These are phyloP conservation scores for Notholithocarpus densiflorus DNA, from an alignment of 306 rosid genomes.

Conservation along the genomic window DNA sequence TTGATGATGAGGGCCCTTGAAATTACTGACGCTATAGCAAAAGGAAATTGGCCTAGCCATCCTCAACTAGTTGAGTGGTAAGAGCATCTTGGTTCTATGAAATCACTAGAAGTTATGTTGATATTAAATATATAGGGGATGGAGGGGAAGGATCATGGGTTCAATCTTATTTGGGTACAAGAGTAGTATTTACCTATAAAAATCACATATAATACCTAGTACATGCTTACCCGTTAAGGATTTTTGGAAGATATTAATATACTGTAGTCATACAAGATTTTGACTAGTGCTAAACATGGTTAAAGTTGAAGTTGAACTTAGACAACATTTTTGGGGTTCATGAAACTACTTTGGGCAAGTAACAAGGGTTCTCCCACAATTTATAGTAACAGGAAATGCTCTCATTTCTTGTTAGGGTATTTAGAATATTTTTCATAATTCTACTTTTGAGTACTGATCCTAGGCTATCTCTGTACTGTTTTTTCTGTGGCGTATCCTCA, in stretches of 20 bases:
- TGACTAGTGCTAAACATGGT: neutral
- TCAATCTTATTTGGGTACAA: neutral
- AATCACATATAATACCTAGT: neutral
- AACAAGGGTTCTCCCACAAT: neutral
- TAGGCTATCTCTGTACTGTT: neutral
- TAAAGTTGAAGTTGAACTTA: neutral
- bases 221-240: neutral
- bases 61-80: neutral
- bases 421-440: neutral
- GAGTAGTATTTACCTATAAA: neutral
- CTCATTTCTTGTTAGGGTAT: neutral
- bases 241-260: neutral
- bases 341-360: neutral
- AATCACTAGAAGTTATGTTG: neutral
- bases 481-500: neutral
- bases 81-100: neutral
- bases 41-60: neutral
- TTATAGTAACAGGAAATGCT: neutral
- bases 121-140: neutral
- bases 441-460: neutral
- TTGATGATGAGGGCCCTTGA: neutral
- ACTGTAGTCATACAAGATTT: neutral
- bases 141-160: neutral
- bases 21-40: neutral
- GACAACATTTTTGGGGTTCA: neutral